A percentile compares a stretch with the other conserved stretches of the same genome.
phyloP scores from a whole-genome alignment of 345 rosid genomes.

The Populus deltoides region DNA sequence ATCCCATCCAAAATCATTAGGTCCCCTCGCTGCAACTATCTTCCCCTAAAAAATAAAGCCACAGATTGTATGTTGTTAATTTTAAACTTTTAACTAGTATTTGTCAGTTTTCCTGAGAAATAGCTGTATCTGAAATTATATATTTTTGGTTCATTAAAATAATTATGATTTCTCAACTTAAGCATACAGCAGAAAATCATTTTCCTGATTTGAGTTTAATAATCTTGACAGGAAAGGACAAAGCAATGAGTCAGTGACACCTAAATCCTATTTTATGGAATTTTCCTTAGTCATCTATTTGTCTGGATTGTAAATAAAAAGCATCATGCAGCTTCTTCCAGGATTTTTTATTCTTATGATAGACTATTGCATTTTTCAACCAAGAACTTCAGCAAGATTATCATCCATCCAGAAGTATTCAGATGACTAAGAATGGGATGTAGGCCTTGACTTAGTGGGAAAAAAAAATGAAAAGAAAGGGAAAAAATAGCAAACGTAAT shows the following conservation, averaged over 20 bases:
- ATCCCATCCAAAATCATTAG: constrained; percentile 94
- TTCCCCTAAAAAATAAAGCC: constrained; percentile 54
- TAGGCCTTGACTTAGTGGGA: too few relatives aligned
- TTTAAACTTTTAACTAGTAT: not conserved
- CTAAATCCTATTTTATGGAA: not conserved
- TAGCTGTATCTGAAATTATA: not conserved
- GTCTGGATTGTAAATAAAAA: not conserved
- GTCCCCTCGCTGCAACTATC: constrained; percentile 86
- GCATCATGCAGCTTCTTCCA: too few relatives aligned
- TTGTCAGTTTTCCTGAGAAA: not conserved
- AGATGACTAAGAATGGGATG: too few relatives aligned
- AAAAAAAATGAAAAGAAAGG: too few relatives aligned
- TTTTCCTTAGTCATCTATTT: not conserved
- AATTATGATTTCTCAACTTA: not conserved
- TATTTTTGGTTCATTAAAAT: not conserved
- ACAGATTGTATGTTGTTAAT: not conserved
- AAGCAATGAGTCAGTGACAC: not conserved
- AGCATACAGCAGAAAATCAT: not conserved
- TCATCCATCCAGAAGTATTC: not conserved
- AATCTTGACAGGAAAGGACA: not conserved
- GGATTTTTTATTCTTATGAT: not conserved
- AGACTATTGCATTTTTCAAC: not conserved
- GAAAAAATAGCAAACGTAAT: too few relatives aligned
- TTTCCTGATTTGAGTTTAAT: not conserved
- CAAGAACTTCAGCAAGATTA: not conserved